phyloP scores from a whole-genome alignment of 192 early-diverging fungal species.

The Polychytrium aggregatum region DNA sequence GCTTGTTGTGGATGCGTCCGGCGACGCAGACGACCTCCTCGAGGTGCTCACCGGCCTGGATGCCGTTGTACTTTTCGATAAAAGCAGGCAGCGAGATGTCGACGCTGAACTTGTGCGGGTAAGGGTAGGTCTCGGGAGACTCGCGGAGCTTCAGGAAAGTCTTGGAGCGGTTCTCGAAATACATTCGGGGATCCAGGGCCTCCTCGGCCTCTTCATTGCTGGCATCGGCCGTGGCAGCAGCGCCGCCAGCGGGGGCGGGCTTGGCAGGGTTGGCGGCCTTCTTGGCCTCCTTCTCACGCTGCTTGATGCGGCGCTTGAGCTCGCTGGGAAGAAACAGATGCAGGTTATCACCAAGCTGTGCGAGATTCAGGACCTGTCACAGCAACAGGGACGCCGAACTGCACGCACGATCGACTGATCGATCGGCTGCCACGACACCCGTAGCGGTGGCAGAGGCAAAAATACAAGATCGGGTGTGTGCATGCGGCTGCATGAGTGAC shows the following conservation, averaged over 20 bases:
- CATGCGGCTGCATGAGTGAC: not conserved
- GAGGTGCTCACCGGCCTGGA: conserved; percentile 59
- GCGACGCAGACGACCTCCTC: conserved; percentile 69
- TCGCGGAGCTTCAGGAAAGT: conserved; percentile 71
- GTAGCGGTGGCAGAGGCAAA: not conserved
- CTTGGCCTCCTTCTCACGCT: conserved; percentile 78
- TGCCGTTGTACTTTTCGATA: conserved; percentile 65
- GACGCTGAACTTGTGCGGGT: conserved; percentile 98
- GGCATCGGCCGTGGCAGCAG: conserved; percentile 33
- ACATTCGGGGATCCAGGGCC: conserved; percentile 67
- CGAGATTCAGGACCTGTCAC: too few species aligned
- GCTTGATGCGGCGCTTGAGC: conserved; percentile 83
- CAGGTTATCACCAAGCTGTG: too few species aligned
- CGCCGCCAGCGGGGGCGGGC: conserved; percentile 46
- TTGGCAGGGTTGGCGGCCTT: conserved; percentile 36
- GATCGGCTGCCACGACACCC: not conserved
- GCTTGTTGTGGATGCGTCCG: conserved; percentile 94
- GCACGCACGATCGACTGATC: not conserved
- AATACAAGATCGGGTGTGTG: too few species aligned
- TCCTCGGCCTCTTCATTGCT: conserved; percentile 67
- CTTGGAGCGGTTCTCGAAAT: conserved; percentile 95
- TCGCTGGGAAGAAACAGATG: conserved; percentile 43
- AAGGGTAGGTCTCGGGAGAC: conserved; percentile 76
- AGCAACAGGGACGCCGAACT: too few species aligned
- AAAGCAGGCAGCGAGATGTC: conserved; percentile 72